Evolutionary conservation across 257 asterid genomes (phyloP).

Genomic region (Nicotiana tabacum): DNA sequence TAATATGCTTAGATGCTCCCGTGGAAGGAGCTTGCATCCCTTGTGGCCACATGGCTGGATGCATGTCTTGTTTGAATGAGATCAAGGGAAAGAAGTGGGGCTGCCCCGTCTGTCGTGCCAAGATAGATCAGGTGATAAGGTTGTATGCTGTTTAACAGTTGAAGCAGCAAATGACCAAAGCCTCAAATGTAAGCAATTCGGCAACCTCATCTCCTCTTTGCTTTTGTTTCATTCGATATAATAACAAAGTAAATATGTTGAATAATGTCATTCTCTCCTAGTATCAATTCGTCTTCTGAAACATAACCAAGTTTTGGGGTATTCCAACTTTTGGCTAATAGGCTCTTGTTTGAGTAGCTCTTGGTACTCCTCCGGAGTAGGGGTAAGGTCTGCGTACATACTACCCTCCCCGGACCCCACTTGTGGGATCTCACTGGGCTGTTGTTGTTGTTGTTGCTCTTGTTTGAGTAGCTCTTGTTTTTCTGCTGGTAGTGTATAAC

Average conservation of each 20-base stretch:
- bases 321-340: neutral
- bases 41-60: slow-evolving; percentile 95
- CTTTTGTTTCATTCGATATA: neutral
- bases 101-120: slow-evolving; percentile 88
- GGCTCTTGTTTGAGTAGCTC: neutral
- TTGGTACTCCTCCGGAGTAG: neutral
- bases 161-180: slow-evolving; percentile 3
- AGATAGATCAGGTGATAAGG: slow-evolving; percentile 70
- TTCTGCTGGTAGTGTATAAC: neutral
- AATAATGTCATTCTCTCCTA: neutral
- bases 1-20: slow-evolving; percentile 75
- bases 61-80: slow-evolving; percentile 81
- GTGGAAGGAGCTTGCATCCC: slow-evolving; percentile 91
- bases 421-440: too few relatives aligned
- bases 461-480: neutral
- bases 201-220: neutral
- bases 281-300: neutral
- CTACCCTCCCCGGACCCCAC: too few relatives aligned
- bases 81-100: slow-evolving; percentile 73
- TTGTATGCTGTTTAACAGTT: slow-evolving; percentile 57
- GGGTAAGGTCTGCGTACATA: too few relatives aligned
- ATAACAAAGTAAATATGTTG: neutral
- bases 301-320: slow-evolving; percentile 2
- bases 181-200: neutral
- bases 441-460: neutral